Evolutionary conservation across 1,284 basidiomycete species (phyloP).

Genomic region (Cryptococcus sp.): DNA sequence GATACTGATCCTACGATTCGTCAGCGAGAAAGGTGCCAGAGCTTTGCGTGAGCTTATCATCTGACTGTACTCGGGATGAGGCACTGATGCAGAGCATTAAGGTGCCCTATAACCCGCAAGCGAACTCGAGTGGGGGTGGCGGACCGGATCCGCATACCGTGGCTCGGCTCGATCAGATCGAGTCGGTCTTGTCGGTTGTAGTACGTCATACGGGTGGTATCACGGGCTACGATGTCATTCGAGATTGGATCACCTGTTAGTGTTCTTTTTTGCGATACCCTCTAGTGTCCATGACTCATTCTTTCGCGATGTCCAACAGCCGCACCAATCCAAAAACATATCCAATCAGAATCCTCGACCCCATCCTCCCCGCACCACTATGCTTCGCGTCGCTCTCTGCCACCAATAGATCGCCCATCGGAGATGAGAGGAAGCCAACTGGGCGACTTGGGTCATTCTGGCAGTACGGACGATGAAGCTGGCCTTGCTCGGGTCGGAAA

Average conservation of each 20-base stretch:
- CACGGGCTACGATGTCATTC: conserved; percentile 41
- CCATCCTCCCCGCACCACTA: conserved; percentile 32
- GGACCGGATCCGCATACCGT: conserved; percentile 41
- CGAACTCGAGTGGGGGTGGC: conserved; percentile 19
- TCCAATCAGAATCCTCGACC: conserved; percentile 30
- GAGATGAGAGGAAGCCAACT: not conserved
- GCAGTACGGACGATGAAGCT: conserved; percentile 34
- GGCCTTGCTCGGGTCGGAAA: conserved; percentile 36
- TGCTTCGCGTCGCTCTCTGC: conserved; percentile 7
- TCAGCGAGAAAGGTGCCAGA: conserved; percentile 53
- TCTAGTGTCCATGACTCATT: no score
- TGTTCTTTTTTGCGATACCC: not conserved
- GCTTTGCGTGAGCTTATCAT: conserved; percentile 43
- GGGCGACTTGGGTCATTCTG: conserved; percentile 19
- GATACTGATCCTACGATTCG: conserved; percentile 1
- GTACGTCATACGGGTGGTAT: conserved; percentile 45
- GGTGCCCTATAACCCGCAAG: conserved; percentile 50
- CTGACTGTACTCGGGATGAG: not conserved
- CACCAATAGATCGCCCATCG: not conserved
- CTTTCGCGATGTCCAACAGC: conserved; percentile 14
- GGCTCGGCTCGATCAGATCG: conserved; percentile 42
- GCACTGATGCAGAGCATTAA: conserved; percentile 10
- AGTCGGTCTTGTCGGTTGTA: conserved; percentile 44
- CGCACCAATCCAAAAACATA: conserved; percentile 29
- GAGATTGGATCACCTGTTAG: conserved; percentile 46